Conservation (phyloP, 371 early-diverging fungal species). For the Dinochytrium kinnereticum region DNA sequence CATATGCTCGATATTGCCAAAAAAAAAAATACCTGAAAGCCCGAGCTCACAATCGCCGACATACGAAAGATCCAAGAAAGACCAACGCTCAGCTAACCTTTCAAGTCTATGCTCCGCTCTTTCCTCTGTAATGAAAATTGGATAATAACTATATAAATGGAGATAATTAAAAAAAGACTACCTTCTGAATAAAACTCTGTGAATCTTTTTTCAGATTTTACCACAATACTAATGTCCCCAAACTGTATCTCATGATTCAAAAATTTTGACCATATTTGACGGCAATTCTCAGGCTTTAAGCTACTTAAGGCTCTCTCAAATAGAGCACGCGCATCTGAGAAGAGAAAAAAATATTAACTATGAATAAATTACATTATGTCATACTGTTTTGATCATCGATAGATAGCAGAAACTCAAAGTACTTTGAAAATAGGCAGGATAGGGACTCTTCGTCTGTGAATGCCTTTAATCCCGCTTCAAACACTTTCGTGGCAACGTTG, state of each 20-base stretch:
- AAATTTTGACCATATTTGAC: slow-evolving; percentile 79
- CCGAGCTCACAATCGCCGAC: slow-evolving; percentile 49
- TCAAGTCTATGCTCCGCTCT: slow-evolving; percentile 36
- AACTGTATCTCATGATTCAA: slow-evolving; percentile 85
- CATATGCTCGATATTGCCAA: slow-evolving; percentile 60
- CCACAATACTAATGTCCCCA: slow-evolving; percentile 79
- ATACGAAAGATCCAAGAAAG: slow-evolving; percentile 65
- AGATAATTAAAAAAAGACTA: slow-evolving; percentile 10
- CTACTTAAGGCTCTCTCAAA: slow-evolving; percentile 82
- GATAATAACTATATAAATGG: no score
- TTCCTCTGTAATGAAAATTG: background rate
- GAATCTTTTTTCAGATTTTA: slow-evolving; percentile 77
- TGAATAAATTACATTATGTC: no score
- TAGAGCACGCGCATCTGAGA: slow-evolving; percentile 79
- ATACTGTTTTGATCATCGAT: slow-evolving; percentile 90
- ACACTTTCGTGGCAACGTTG: slow-evolving; percentile 85
- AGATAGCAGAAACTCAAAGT: slow-evolving; percentile 85
- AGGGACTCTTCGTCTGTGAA: slow-evolving; percentile 62
- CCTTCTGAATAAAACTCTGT: slow-evolving; percentile 70
- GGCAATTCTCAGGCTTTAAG: slow-evolving; percentile 74
- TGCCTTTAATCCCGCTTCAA: slow-evolving; percentile 83
- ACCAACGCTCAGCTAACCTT: slow-evolving; percentile 64
- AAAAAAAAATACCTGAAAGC: background rate
- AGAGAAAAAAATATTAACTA: background rate
- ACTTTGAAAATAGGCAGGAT: slow-evolving; percentile 53